Conservation (phyloP, 1,139 yeast genomes). For the Scheffersomyces segobiensis region DNA sequence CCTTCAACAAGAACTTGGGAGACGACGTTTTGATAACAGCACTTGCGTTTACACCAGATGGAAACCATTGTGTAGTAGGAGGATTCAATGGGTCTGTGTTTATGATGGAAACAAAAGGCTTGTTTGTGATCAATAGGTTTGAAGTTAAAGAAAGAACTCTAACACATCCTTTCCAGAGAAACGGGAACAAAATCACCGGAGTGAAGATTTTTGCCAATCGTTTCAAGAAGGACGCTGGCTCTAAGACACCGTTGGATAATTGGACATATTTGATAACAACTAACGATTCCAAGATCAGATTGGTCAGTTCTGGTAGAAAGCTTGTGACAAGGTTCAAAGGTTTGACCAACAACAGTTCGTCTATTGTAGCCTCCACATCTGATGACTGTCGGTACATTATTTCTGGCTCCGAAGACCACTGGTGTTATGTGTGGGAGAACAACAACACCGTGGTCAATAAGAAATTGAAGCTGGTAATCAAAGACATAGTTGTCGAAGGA, state of each 20-base stretch:
- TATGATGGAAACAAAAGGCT: slow-evolving; percentile 64
- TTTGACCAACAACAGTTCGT: slow-evolving; percentile 65
- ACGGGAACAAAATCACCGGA: slow-evolving; percentile 45
- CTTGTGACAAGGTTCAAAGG: slow-evolving; percentile 76
- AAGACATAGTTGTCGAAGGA: slow-evolving; percentile 38
- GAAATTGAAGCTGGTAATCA: slow-evolving; percentile 32
- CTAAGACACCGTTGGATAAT: slow-evolving; percentile 17
- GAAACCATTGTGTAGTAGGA: slow-evolving; percentile 67
- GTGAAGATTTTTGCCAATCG: slow-evolving; percentile 32
- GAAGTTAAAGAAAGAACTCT: slow-evolving; percentile 44
- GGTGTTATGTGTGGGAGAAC: slow-evolving; percentile 71
- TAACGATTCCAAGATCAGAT: slow-evolving; percentile 76
- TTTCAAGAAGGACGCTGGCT: slow-evolving; percentile 9
- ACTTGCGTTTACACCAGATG: slow-evolving; percentile 69
- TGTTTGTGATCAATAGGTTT: slow-evolving; percentile 54
- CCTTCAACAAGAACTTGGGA: slow-evolving; percentile 37
- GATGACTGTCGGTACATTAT: slow-evolving; percentile 55
- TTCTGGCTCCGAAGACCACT: slow-evolving; percentile 68
- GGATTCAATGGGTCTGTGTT: slow-evolving; percentile 76
- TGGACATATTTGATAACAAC: slow-evolving; percentile 61
- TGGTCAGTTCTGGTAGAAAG: slow-evolving; percentile 58
- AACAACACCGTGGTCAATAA: slow-evolving; percentile 43
- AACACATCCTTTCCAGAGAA: slow-evolving; percentile 26
- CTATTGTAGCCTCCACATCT: slow-evolving; percentile 65
- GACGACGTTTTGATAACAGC: slow-evolving; percentile 72